phyloP scores from a whole-genome alignment of 2,329 filamentous ascomycete genomes.

The Grosmannia clavigera region DNA sequence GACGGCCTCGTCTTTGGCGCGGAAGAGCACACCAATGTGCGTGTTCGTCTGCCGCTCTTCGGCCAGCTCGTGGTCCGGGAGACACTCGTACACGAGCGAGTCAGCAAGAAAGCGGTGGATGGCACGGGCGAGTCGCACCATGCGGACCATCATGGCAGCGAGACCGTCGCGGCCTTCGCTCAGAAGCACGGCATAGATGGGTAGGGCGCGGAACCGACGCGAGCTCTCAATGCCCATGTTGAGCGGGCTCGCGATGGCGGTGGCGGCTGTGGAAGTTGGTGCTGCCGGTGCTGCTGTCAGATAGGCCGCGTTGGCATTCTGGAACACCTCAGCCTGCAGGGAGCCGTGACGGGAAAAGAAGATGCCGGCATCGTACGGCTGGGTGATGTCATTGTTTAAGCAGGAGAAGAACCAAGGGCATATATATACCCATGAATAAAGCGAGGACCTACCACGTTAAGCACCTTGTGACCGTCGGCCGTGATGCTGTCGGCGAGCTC shows the following conservation, averaged over 20 bases:
- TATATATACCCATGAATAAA: neutral
- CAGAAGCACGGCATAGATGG: conserved; percentile 68
- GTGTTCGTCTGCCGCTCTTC: conserved; percentile 31
- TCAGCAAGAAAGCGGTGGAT: conserved; percentile 52
- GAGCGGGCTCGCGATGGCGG: conserved; percentile 60
- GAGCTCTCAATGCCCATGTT: conserved; percentile 89
- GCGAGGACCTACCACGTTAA: conserved; percentile 58
- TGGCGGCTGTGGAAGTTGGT: conserved; percentile 8
- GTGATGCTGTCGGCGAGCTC: conserved; percentile 81
- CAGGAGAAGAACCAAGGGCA: neutral
- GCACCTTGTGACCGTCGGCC: conserved; percentile 78
- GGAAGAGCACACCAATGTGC: conserved; percentile 63
- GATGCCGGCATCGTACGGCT: conserved; percentile 86
- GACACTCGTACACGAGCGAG: conserved; percentile 51
- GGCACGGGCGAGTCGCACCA: conserved; percentile 57
- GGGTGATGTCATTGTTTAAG: neutral
- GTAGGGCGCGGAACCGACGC: conserved; percentile 78
- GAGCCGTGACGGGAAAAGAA: conserved; percentile 61
- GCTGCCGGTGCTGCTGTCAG: conserved; percentile 26
- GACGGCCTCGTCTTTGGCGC: conserved; percentile 49
- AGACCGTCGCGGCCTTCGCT: conserved; percentile 64
- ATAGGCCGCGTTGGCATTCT: conserved; percentile 79
- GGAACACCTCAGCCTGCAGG: conserved; percentile 53
- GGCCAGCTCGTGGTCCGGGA: conserved; percentile 32
- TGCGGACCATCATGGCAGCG: conserved; percentile 54